These are phyloP conservation scores for Chrysoporthe cubensis DNA, from an alignment of 2,329 filamentous ascomycete genomes.

Conservation along the genomic window DNA sequence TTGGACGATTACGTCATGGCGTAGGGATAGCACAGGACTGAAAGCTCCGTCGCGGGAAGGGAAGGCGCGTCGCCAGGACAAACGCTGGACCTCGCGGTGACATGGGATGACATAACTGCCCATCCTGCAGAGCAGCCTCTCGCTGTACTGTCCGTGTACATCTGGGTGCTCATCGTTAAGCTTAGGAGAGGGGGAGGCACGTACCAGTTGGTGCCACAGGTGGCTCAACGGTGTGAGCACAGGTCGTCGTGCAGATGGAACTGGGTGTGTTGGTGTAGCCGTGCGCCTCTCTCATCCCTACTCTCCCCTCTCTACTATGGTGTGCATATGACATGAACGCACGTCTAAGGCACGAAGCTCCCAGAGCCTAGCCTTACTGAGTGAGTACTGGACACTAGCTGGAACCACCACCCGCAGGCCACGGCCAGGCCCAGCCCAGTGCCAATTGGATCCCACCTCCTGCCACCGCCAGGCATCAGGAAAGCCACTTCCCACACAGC, in stretches of 20 bases:
- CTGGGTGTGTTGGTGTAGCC: too few species aligned
- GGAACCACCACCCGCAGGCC: background rate
- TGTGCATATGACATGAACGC: background rate
- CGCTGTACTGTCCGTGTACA: background rate
- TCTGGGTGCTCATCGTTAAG: too few species aligned
- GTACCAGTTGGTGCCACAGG: too few species aligned
- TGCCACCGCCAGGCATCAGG: constrained; percentile 15
- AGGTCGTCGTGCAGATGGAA: too few species aligned
- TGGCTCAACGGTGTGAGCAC: too few species aligned
- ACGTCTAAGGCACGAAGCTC: background rate
- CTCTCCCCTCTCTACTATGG: background rate
- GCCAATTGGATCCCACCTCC: background rate
- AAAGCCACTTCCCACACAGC: constrained; percentile 9
- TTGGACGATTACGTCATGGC: constrained; percentile 8
- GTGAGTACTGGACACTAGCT: background rate
- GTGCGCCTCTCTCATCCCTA: too few species aligned
- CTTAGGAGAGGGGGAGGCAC: too few species aligned
- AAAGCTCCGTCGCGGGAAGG: constrained; percentile 12
- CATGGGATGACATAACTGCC: constrained; percentile 2
- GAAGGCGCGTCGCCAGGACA: constrained; percentile 4
- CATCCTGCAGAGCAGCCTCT: background rate
- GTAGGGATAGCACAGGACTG: constrained; percentile 5
- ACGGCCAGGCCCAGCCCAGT: background rate
- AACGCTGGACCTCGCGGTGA: background rate
- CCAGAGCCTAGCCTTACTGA: background rate